Evolutionary conservation across 768 basidiomycete species (phyloP).

Genomic region (Cubamyces sp.): DNA sequence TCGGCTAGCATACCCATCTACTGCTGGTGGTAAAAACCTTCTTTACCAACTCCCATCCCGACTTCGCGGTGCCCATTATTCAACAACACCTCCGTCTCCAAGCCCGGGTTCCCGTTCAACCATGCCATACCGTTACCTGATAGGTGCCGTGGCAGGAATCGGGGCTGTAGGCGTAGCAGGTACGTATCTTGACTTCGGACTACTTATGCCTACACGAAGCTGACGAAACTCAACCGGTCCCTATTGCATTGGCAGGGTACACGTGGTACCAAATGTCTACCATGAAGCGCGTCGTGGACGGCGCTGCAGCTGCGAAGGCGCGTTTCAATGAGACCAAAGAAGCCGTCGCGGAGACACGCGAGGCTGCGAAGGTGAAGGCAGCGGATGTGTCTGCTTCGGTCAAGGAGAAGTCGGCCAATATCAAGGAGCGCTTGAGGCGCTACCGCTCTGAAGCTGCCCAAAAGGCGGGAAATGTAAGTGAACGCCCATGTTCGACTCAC

Average conservation of each 20-base stretch:
- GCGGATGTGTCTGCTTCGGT: not conserved
- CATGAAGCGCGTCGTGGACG: constrained; percentile 41
- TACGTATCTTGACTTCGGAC: not conserved
- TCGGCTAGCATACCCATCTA: too few species aligned
- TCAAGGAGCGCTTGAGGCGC: not conserved
- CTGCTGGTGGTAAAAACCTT: too few species aligned
- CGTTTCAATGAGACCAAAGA: constrained; percentile 30
- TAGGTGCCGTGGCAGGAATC: not conserved
- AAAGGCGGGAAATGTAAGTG: not conserved
- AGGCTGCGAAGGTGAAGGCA: constrained; percentile 2
- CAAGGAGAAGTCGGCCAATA: not conserved
- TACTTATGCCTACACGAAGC: too few species aligned
- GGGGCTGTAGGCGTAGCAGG: constrained; percentile 1
- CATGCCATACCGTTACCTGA: not conserved
- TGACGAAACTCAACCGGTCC: too few species aligned
- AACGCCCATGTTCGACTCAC: not conserved
- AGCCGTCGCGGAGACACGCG: constrained; percentile 26
- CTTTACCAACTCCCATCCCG: too few species aligned
- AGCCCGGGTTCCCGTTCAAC: not conserved
- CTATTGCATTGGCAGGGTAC: constrained; percentile 29
- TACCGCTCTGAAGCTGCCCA: not conserved
- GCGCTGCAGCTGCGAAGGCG: constrained; percentile 33
- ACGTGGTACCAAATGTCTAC: constrained; percentile 47
- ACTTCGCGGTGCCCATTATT: not conserved
- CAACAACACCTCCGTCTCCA: not conserved